Evolutionary conservation across 768 basidiomycete species (phyloP), one percentile per base, ranked within the genome.

Genomic region (Astraeus odoratus): DNA sequence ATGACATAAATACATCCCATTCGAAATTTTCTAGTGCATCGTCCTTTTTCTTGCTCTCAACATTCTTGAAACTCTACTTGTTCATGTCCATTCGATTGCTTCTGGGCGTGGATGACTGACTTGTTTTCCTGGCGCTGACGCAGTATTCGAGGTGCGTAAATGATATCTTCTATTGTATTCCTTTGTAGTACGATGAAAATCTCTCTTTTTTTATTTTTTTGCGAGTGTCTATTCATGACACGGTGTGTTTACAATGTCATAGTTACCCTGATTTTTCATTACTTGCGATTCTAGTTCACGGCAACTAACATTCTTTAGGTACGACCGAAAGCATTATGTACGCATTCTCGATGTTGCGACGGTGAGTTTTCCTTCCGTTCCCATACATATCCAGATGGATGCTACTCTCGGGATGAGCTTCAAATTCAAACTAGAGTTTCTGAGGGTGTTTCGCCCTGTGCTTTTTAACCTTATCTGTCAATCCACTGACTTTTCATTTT

Each of bases 391-490:
- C n/a, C 39, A 23, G 37, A 39, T 36, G 37, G 50, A 36, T 48
- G 57, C 54, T 36, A 8, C 39, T 45, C 40, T 40, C 42, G 46
- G 53, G 81, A 84, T 82, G 83, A 86, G 69, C 51, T 66, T 59
- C 71, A 67, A 69, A 75, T 78, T 84, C 85, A 89, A 89, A 89
- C 86, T 89, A 89, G 85, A 88, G 85, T 89, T 81, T 87, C 74
- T 88, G 86, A 89, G 86, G 66, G 80, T 72, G 65, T 48, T 50
- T 6, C 64, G 75, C 77, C 68, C 82, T 56, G 81, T 87, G 86
- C 76, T 86, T 80, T 82, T 49, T 49, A 63, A 3, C 39, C 45
- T 56, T 74, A 69, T 72, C 75, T 76, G 69, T 74, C 71, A 72
- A 73, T 78, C 76, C 71, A 73, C 83, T 85, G 83, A 86, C 60